Evolutionary conservation across 2,329 filamentous ascomycete genomes (phyloP), one percentile per base, ranked within the genome.

Genomic region (Fusarium buxicola): DNA sequence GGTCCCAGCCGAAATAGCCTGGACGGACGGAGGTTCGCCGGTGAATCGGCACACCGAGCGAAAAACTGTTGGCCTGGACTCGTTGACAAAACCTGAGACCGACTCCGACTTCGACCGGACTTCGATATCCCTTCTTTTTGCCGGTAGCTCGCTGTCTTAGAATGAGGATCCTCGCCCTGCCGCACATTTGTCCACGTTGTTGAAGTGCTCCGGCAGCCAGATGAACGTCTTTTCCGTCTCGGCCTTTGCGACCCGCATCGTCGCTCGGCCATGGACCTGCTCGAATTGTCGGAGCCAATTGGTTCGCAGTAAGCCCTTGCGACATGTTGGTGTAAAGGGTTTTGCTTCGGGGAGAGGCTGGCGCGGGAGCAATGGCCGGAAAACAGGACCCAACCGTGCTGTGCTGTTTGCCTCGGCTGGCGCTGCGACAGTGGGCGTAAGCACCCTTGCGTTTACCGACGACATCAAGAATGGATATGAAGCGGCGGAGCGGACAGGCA

Each of bases 381-480:
- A 56, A 16, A 51, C 68, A 13, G 68, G 71, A 2, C 69, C 74
- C 10, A 64, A 68, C 31, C 69, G 72, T 41, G 64, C 73, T 8
- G 69, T 85, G 13, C 71, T 86, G 25, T 77, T 84, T 34, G 82
- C 84, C 12, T 82, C 84, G 7, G 77, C 80, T 2, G 82, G 84
- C 13, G 81, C 78, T n/a, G 82, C 80, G 16, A 83, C 79, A 3
- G 76, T 80, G 9, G 78, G 80, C 10, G 79, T 79, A n/a, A 78
- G 80, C 7, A 76, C 78, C 4, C 69, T 86, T 25, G 82, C 84
- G 18, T 87, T 88, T 60, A 81, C 81, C 25, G 86, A 89, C 73
- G 88, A 96, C 66, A 87, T 92, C 65, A 91, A 89, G 75, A 88
- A 92, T 79, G 84, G 85, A 30, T 94, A 92, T 73, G 86, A 89